These are phyloP conservation scores for Penicillium egyptiacum DNA, from an alignment of 495 filamentous ascomycete genomes.

Conservation along the genomic window DNA sequence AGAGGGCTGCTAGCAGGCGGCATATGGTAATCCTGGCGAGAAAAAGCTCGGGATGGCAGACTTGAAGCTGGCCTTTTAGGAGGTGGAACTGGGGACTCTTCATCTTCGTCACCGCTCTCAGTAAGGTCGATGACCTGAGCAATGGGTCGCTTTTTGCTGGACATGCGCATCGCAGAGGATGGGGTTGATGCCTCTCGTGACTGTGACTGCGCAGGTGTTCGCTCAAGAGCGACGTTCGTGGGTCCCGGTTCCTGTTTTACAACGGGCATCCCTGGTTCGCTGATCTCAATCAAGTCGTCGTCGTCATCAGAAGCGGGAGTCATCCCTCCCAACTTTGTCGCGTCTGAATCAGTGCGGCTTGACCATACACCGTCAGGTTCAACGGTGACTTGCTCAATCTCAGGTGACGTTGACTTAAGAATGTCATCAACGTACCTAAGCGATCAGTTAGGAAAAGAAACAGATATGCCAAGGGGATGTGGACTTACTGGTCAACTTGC, in stretches of 20 bases:
- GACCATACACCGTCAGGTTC: slow-evolving; percentile 85
- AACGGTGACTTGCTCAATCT: slow-evolving; percentile 81
- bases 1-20: slow-evolving; percentile 25
- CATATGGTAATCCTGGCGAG: slow-evolving; percentile 26
- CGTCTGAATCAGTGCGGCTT: slow-evolving; percentile 38
- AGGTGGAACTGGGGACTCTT: slow-evolving; percentile 56
- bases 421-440: slow-evolving; percentile 86
- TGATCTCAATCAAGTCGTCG: slow-evolving; percentile 69
- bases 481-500: slow-evolving; percentile 79
- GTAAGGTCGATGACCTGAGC: slow-evolving; percentile 78
- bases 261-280: slow-evolving; percentile 47
- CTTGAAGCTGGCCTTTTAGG: slow-evolving; percentile 50
- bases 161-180: slow-evolving; percentile 42
- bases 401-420: slow-evolving; percentile 63
- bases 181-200: slow-evolving; percentile 56
- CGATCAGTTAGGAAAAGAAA: slow-evolving; percentile 5
- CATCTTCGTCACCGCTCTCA: slow-evolving; percentile 71
- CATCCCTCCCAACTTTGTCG: slow-evolving; percentile 36
- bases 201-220: slow-evolving; percentile 54
- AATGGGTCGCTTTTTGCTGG: slow-evolving; percentile 60
- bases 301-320: slow-evolving; percentile 54
- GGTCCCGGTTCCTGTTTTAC: slow-evolving; percentile 50
- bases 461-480: not conserved
- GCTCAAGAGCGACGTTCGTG: slow-evolving; percentile 39
- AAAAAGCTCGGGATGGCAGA: slow-evolving; percentile 19